A percentile compares a stretch with the other conserved stretches of the same genome.
Conservation (phyloP, 1,284 basidiomycete genomes). For the Tilletia walkeri region DNA sequence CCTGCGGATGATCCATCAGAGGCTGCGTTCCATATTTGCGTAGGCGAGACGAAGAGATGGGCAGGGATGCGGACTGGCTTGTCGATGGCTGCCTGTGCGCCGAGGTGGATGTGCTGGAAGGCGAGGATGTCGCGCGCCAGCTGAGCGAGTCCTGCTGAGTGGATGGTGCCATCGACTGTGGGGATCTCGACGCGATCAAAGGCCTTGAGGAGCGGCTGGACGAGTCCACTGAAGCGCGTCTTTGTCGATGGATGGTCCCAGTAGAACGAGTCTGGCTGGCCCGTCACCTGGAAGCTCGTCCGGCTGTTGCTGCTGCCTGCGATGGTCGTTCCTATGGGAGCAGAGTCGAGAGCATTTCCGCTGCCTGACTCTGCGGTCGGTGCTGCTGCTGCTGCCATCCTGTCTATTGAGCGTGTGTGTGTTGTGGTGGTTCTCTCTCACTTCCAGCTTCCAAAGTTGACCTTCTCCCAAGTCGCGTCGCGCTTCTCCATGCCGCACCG, state of each 20-base stretch:
- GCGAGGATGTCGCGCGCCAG: conserved; percentile 14
- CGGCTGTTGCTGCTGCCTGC: background rate
- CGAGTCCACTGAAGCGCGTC: background rate
- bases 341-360: background rate
- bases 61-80: conserved; percentile 14
- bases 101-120: conserved; percentile 14
- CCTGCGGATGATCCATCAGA: background rate
- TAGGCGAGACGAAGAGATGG: conserved; percentile 9
- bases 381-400: background rate
- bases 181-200: conserved; percentile 15
- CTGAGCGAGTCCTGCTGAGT: background rate
- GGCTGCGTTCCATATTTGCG: background rate
- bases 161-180: conserved; percentile 3
- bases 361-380: background rate
- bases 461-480: no score
- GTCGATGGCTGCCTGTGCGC: background rate
- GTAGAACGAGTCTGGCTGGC: conserved; percentile 13
- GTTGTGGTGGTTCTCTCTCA: background rate
- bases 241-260: background rate
- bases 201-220: conserved; percentile 16
- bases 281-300: conserved; percentile 6
- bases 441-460: no score
- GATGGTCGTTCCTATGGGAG: background rate
- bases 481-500: no score
- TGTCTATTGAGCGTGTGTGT: background rate